Percentiles rank a stretch among this genome's conserved stretches.
Evolutionary conservation across 116 monocot genomes (phyloP).

Genomic region (Zostera marina): DNA sequence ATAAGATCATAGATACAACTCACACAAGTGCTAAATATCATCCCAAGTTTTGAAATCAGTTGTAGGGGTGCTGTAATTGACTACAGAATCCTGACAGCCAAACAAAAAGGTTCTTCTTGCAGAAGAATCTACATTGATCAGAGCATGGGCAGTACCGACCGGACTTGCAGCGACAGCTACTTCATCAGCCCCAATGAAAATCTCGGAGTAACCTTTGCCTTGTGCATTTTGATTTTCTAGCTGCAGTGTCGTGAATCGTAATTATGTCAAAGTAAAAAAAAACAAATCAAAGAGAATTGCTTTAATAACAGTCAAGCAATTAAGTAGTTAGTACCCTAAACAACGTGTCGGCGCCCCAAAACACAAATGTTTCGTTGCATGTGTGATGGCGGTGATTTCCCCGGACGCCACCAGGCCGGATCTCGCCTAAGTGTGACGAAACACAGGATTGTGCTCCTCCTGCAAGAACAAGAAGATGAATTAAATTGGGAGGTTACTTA

Average conservation of each 20-base stretch:
- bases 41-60: slow-evolving; percentile 76
- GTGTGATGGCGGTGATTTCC: slow-evolving; percentile 82
- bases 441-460: slow-evolving; percentile 66
- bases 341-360: slow-evolving; percentile 82
- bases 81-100: slow-evolving; percentile 57
- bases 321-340: slow-evolving; percentile 63
- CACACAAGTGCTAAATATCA: slow-evolving; percentile 34
- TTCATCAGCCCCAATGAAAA: slow-evolving; percentile 34
- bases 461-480: slow-evolving; percentile 8
- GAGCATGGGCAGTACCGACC: slow-evolving; percentile 71
- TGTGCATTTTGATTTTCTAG: slow-evolving; percentile 39
- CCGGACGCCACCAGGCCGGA: slow-evolving; percentile 62
- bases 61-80: slow-evolving; percentile 35
- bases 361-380: slow-evolving; percentile 91
- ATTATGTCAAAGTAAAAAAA: no score
- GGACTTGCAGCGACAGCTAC: slow-evolving; percentile 60
- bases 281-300: background rate
- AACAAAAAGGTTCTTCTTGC: slow-evolving; percentile 45
- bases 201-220: slow-evolving; percentile 63
- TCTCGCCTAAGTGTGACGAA: slow-evolving; percentile 73
- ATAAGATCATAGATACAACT: no score
- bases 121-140: slow-evolving; percentile 46
- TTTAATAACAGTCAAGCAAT: background rate
- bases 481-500: no score
- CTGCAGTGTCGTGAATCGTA: slow-evolving; percentile 11